phyloP scores from a whole-genome alignment of 2,329 filamentous ascomycete species.

The Clonostachys chloroleuca region DNA sequence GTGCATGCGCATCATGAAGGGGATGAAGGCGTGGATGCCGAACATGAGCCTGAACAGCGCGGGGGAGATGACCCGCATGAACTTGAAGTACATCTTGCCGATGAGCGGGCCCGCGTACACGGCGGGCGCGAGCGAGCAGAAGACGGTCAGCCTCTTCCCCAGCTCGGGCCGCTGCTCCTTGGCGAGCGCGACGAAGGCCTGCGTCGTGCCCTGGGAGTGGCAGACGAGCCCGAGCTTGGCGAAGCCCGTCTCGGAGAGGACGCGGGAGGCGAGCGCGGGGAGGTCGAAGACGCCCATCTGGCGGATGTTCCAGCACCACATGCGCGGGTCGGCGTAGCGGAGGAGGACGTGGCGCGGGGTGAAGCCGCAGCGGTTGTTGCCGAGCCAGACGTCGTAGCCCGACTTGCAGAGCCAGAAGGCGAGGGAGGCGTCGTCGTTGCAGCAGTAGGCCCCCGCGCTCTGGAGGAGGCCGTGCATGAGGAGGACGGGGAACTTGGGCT shows the following conservation, averaged over 20 bases:
- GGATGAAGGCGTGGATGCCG: conserved; percentile 90
- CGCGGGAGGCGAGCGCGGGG: conserved; percentile 72
- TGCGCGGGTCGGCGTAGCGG: conserved; percentile 71
- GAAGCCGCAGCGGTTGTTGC: conserved; percentile 89
- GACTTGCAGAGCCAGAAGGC: conserved; percentile 91
- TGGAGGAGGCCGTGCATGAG: conserved; percentile 88
- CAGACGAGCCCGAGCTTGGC: conserved; percentile 77
- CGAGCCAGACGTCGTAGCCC: conserved; percentile 93
- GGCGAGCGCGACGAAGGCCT: conserved; percentile 82
- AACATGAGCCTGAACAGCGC: conserved; percentile 76
- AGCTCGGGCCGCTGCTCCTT: conserved; percentile 87
- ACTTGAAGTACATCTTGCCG: conserved; percentile 84
- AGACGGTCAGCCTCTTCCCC: conserved; percentile 78
- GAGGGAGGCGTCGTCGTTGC: conserved; percentile 83
- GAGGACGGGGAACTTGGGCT: conserved; percentile 74
- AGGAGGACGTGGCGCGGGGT: conserved; percentile 71
- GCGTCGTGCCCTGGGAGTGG: conserved; percentile 88
- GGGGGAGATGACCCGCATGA: conserved; percentile 79
- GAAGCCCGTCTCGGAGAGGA: conserved; percentile 79
- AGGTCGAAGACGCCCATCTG: conserved; percentile 92
- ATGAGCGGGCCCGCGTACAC: conserved; percentile 86
- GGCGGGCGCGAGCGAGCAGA: conserved; percentile 86
- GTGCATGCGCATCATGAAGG: conserved; percentile 87
- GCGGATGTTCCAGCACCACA: conserved; percentile 96
- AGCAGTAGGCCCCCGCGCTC: conserved; percentile 82